These are phyloP conservation scores for Colletotrichum falcatum DNA, from an alignment of 2,329 filamentous ascomycete species.

Conservation along the genomic window DNA sequence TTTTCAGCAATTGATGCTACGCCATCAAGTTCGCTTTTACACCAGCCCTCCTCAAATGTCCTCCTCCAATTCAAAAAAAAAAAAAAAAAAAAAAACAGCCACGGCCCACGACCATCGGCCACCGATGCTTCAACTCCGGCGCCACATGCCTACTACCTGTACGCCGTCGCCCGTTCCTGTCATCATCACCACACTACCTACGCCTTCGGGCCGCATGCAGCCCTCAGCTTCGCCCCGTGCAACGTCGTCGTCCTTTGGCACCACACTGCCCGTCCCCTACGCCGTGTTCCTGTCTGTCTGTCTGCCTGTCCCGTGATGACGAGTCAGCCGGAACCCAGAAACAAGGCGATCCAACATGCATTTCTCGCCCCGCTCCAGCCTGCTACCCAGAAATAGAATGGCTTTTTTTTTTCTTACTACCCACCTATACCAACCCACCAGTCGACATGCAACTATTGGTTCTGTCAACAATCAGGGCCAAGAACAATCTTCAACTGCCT, in stretches of 20 bases:
- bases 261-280: neutral
- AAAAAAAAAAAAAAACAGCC: neutral
- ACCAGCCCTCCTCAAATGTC: neutral
- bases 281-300: neutral
- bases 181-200: neutral
- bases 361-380: neutral
- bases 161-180: constrained; percentile 2
- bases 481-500: neutral
- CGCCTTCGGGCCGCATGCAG: neutral
- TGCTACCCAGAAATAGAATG: constrained; percentile 13
- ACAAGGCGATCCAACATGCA: neutral
- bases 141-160: neutral
- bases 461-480: neutral
- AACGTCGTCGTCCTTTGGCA: neutral
- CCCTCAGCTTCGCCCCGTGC: neutral
- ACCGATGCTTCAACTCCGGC: constrained; percentile 8
- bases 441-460: neutral
- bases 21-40: neutral
- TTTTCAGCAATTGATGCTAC: neutral
- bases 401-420: too few relatives aligned
- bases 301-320: neutral
- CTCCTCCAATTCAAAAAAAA: too few relatives aligned
- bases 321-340: neutral
- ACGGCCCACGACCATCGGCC: neutral
- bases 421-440: neutral